Base-by-base conservation (phyloP, 345 rosid genomes). In the Mercurialis annua region DNA sequence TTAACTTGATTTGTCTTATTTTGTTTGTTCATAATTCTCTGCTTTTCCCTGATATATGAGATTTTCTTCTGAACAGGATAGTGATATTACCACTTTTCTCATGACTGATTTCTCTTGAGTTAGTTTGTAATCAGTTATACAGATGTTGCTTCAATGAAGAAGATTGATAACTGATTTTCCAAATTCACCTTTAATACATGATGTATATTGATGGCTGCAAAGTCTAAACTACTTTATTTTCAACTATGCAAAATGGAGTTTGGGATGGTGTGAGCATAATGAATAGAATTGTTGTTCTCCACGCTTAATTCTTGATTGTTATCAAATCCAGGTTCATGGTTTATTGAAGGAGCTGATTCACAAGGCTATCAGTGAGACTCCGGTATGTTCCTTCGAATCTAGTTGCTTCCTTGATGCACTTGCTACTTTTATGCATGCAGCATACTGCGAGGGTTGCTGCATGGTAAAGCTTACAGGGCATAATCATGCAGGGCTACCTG, bases 281-380 rank as follows among this genome's bases (percentile, higher is more conserved):
- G 36, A 15, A 15, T 43, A 5, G 53, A 42, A 23, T 17, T 46
- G 7, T 3, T 17, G 40, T n/a, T 10, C 7, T 17, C 53, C 54
- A 50, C 23, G 36, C 36, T 55, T 29, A n/a, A 27, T 58, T 10
- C 29, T 57, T 59, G 9, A 7, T 70, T 38, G 16, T 23, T 63
- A 6, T 56, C 36, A 49, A 57, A 12, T 71, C 26, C 79, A 94
- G 99, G 90, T 95, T 78, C 99, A 95, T 81, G 82, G 83, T 34
- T 64, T 95, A 65, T 81, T 95, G 81, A 95, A 92, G 88, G 99
- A 95, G 54, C 78, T 95, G 69, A 89, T 95, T 72, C 98, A 95
- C 90, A 95, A 86, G 87, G 85, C 99, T 63, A 84, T 90, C 70
- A 83, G 75, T 61, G 97, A 92, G 80, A 95, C 98, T 63, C 78